phyloP scores from a whole-genome alignment of 2,329 filamentous ascomycete genomes.

The Magnaporthiopsis poae region DNA sequence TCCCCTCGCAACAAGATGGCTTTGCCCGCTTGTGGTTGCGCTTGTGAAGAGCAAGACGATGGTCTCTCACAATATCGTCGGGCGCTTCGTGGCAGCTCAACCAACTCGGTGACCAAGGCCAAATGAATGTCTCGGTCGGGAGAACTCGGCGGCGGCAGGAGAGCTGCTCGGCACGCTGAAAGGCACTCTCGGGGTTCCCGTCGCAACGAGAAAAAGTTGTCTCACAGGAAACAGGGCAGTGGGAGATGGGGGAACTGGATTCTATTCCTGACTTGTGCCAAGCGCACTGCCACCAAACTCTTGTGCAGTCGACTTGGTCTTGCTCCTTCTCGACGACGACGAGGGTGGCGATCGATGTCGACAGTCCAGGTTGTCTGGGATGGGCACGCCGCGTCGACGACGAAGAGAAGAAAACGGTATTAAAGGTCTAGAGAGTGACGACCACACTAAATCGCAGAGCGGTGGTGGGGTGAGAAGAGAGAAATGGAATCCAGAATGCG shows the following conservation, averaged over 20 bases:
- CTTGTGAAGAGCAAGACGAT: slow-evolving; percentile 24
- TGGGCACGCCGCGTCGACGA: slow-evolving; percentile 4
- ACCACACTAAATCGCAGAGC: slow-evolving; percentile 9
- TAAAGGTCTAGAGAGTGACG: slow-evolving; percentile 9
- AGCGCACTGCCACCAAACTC: slow-evolving; percentile 13
- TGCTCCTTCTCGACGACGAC: slow-evolving; percentile 17
- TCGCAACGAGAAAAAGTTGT: slow-evolving; percentile 4
- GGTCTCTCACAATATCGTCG: slow-evolving; percentile 7
- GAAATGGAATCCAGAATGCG: slow-evolving; percentile 1
- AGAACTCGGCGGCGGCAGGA: slow-evolving; percentile 2
- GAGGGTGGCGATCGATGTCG: background rate
- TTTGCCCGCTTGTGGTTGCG: slow-evolving; percentile 11
- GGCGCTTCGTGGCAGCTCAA: slow-evolving; percentile 4
- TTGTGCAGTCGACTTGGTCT: slow-evolving; percentile 17
- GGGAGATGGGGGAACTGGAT: background rate
- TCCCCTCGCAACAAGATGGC: slow-evolving; percentile 52
- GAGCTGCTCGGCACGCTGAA: slow-evolving; percentile 5
- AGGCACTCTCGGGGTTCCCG: slow-evolving; percentile 3
- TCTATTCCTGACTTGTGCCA: slow-evolving; percentile 3
- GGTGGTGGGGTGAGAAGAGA: slow-evolving; percentile 1
- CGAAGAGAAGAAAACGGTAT: slow-evolving; percentile 4
- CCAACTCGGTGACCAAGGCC: slow-evolving; percentile 5
- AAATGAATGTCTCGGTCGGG: slow-evolving; percentile 9
- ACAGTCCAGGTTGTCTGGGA: background rate
- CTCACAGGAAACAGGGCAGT: background rate